A percentile compares a stretch with the other conserved stretches of the same genome.
phyloP scores from a whole-genome alignment of 2,329 filamentous ascomycete species.

The Alternaria dauci region DNA sequence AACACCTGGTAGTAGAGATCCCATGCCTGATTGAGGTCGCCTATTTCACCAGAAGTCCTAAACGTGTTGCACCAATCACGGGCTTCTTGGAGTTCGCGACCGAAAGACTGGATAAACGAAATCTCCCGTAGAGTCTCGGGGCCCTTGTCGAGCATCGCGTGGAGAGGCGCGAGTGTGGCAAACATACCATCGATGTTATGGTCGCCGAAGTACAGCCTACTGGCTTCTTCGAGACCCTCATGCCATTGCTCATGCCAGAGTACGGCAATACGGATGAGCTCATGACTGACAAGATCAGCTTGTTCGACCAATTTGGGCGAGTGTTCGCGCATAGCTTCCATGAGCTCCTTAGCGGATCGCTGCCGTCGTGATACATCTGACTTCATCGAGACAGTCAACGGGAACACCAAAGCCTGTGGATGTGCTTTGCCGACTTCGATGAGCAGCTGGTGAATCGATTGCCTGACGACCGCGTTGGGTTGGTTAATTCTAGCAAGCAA shows the following conservation, averaged over 20 bases:
- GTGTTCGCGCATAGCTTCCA: conserved; percentile 98
- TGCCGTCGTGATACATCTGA: conserved; percentile 86
- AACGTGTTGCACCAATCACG: conserved; percentile 96
- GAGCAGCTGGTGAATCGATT: conserved; percentile 89
- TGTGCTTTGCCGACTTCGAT: conserved; percentile 93
- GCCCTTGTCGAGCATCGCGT: conserved; percentile 88
- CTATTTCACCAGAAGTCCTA: conserved; percentile 84
- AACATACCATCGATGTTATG: conserved; percentile 99
- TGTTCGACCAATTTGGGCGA: conserved; percentile 93
- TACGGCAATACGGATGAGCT: conserved; percentile 95
- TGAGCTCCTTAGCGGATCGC: conserved; percentile 88
- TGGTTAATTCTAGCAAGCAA: conserved; percentile 98
- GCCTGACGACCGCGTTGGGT: conserved; percentile 85
- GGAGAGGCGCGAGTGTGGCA: conserved; percentile 83
- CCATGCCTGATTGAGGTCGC: conserved; percentile 97
- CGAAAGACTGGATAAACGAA: conserved; percentile 97
- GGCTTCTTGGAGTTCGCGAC: conserved; percentile 91
- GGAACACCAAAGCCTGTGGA: conserved; percentile 95
- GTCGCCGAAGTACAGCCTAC: conserved; percentile 94
- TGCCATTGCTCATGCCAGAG: conserved; percentile 99
- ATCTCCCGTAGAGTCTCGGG: conserved; percentile 95
- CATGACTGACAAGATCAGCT: conserved; percentile 92
- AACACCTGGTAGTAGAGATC: conserved; percentile 99
- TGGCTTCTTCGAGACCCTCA: conserved; percentile 95
- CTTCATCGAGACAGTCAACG: conserved; percentile 97